A percentile compares a stretch with the other conserved stretches of the same genome.
These are phyloP conservation scores for Mollisiaceae sp. DNA, from an alignment of 2,329 filamentous ascomycete genomes.

Conservation along the genomic window DNA sequence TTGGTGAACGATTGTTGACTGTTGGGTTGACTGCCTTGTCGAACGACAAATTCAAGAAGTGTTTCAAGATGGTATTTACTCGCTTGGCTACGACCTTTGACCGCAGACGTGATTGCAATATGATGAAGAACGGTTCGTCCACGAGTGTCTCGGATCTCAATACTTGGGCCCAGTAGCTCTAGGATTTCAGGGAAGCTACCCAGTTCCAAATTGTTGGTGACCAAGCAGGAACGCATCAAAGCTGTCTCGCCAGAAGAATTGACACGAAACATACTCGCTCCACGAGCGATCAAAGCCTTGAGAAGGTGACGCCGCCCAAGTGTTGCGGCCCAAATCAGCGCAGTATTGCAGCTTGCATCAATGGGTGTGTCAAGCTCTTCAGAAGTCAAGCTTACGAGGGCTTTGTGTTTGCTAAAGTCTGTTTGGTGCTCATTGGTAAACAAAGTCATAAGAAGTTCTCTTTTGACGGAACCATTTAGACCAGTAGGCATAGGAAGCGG, in stretches of 20 bases:
- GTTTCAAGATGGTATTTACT: conserved; percentile 97
- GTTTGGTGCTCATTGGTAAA: conserved; percentile 74
- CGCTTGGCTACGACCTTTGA: conserved; percentile 88
- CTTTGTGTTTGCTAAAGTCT: conserved; percentile 76
- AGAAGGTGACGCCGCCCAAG: conserved; percentile 84
- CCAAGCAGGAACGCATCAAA: conserved; percentile 87
- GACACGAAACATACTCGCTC: conserved; percentile 85
- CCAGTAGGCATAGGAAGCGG: conserved; percentile 67
- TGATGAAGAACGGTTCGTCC: conserved; percentile 94
- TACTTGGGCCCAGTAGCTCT: conserved; percentile 85
- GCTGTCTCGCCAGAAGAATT: conserved; percentile 92
- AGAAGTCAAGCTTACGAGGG: conserved; percentile 75
- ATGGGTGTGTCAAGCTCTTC: conserved; percentile 91
- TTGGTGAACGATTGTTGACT: conserved; percentile 50
- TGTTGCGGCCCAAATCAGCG: conserved; percentile 95
- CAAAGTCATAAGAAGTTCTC: conserved; percentile 79
- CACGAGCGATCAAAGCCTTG: conserved; percentile 78
- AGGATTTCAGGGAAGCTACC: conserved; percentile 89
- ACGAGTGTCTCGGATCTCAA: conserved; percentile 87
- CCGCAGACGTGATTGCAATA: conserved; percentile 93
- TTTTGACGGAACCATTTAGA: conserved; percentile 77
- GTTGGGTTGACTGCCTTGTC: conserved; percentile 72
- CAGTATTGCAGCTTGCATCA: conserved; percentile 86
- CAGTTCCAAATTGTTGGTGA: conserved; percentile 93
- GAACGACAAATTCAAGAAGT: conserved; percentile 90